Evolutionary conservation across 768 basidiomycete genomes (phyloP).

Genomic region (Russula griseocarnosa): DNA sequence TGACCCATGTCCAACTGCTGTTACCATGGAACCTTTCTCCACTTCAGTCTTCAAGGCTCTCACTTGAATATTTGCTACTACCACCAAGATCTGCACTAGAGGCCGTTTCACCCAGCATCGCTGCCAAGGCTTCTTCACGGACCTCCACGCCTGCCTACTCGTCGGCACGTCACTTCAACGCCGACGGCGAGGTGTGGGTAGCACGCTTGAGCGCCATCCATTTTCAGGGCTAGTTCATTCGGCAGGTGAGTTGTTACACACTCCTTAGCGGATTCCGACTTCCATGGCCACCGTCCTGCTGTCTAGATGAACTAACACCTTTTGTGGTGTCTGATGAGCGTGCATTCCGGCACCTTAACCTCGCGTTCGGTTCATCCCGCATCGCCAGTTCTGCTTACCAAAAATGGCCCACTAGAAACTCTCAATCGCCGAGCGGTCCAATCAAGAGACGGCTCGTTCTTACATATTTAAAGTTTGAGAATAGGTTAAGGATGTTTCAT

Average conservation of each 20-base stretch:
- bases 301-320: slow-evolving; percentile 85
- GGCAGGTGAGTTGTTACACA: too few species aligned
- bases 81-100: slow-evolving; percentile 86
- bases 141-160: slow-evolving; percentile 79
- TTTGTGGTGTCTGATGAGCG: slow-evolving; percentile 82
- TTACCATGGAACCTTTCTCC: slow-evolving; percentile 4
- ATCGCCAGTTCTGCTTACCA: slow-evolving; percentile 71
- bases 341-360: slow-evolving; percentile 81
- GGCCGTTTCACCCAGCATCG: slow-evolving; percentile 69
- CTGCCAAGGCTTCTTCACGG: slow-evolving; percentile 75
- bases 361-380: slow-evolving; percentile 66
- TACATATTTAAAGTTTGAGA: slow-evolving; percentile 67
- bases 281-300: slow-evolving; percentile 49
- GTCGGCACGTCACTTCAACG: slow-evolving; percentile 65
- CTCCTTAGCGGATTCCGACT: too few species aligned
- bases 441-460: slow-evolving; percentile 50
- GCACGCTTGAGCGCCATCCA: slow-evolving; percentile 85
- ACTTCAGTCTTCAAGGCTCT: slow-evolving; percentile 3
- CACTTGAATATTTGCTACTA: slow-evolving; percentile 80
- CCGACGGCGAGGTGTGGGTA: slow-evolving; percentile 78
- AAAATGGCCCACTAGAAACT: slow-evolving; percentile 70
- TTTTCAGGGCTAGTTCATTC: slow-evolving; percentile 88
- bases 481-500: slow-evolving; percentile 77
- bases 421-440: slow-evolving; percentile 54
- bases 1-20: slow-evolving; percentile 7